A percentile compares a stretch with the other conserved stretches of the same genome.
Conservation (phyloP, 768 basidiomycete species). For the Kwoniella pini region DNA sequence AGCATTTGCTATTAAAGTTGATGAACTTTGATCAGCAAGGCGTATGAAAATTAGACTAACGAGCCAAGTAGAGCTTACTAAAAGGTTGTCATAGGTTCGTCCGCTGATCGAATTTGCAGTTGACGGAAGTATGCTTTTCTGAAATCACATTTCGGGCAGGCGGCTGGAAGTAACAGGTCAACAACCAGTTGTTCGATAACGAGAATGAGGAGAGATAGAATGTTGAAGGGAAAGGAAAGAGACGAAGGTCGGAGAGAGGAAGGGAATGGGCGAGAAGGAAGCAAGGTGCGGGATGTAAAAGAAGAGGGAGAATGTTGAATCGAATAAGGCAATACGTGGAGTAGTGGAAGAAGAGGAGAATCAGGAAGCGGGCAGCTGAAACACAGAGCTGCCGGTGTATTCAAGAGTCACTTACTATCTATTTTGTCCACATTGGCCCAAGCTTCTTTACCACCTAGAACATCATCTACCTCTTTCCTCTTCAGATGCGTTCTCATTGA, state of each 20-base stretch:
- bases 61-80: conserved; percentile 43
- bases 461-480: conserved; percentile 92
- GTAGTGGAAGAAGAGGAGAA: too few relatives aligned
- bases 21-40: conserved; percentile 2
- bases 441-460: conserved; percentile 87
- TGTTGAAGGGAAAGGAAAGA: too few relatives aligned
- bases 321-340: too few relatives aligned
- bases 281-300: too few relatives aligned
- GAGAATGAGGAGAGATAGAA: too few relatives aligned
- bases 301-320: too few relatives aligned
- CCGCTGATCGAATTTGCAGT: conserved; percentile 78
- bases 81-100: conserved; percentile 57
- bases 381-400: too few relatives aligned
- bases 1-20: conserved; percentile 44
- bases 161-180: conserved; percentile 55
- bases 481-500: conserved; percentile 82
- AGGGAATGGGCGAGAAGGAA: too few relatives aligned
- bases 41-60: background rate
- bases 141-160: conserved; percentile 79
- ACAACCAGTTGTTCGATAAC: conserved; percentile 46
- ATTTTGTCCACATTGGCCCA: conserved; percentile 94
- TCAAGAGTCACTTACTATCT: conserved; percentile 68
- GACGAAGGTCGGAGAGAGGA: too few relatives aligned
- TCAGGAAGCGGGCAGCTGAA: too few relatives aligned
- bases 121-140: conserved; percentile 89